Percentiles rank a stretch among this genome's conserved stretches.
These are phyloP conservation scores for Trichoderma oligosporum DNA, from an alignment of 2,329 filamentous ascomycete species.

Conservation along the genomic window DNA sequence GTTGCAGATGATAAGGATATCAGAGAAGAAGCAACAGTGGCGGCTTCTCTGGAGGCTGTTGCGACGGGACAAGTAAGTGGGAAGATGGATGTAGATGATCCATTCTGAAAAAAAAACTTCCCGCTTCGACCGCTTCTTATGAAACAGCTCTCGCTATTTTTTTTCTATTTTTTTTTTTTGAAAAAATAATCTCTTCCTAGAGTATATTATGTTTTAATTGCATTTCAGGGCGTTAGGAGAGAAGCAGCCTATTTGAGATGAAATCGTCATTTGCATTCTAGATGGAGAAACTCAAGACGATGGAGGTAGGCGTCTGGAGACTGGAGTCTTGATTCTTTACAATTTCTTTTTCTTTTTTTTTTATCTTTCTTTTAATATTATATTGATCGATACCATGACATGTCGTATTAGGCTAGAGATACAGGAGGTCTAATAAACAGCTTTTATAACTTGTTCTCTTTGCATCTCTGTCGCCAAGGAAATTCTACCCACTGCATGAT, in stretches of 20 bases:
- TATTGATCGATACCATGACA: slow-evolving; percentile 12
- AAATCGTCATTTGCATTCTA: neutral
- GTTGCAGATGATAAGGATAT: slow-evolving; percentile 68
- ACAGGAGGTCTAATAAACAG: neutral
- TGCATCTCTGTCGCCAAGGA: neutral
- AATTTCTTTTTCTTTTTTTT: neutral
- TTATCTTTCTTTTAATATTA: neutral
- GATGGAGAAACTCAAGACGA: neutral
- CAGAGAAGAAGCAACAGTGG: slow-evolving; percentile 33
- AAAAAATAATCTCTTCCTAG: neutral
- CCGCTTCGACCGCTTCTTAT: neutral
- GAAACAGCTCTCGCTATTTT: too few species aligned
- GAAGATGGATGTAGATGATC: slow-evolving; percentile 50
- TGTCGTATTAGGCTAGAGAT: slow-evolving; percentile 14
- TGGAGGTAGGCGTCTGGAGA: neutral
- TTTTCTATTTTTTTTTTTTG: neutral
- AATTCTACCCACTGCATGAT: neutral
- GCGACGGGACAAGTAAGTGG: slow-evolving; percentile 31
- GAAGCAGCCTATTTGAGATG: neutral
- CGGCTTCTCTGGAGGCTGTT: slow-evolving; percentile 37
- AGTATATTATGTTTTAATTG: neutral
- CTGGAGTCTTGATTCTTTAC: neutral
- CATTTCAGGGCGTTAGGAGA: neutral
- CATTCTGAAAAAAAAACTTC: slow-evolving; percentile 32
- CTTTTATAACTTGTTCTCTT: slow-evolving; percentile 1